These are phyloP conservation scores for Prinsepia uniflora DNA, from an alignment of 306 rosid species.

Conservation along the genomic window DNA sequence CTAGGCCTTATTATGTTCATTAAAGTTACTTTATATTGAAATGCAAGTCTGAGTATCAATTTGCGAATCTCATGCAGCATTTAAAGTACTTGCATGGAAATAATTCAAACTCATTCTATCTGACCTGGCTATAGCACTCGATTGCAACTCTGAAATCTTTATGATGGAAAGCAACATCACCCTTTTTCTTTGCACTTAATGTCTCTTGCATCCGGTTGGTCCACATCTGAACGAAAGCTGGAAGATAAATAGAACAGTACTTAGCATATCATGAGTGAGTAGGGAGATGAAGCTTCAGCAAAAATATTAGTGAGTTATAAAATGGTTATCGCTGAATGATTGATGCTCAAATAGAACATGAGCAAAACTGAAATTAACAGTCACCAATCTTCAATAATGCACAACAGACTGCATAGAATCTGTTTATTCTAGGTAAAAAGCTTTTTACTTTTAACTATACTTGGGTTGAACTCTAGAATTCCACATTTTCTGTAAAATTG, in stretches of 20 bases:
- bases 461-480: too few species aligned
- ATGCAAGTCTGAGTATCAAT: conserved; percentile 3
- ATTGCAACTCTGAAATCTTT: conserved; percentile 69
- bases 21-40: neutral
- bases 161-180: conserved; percentile 74
- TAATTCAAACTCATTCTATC: conserved; percentile 10
- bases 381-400: neutral
- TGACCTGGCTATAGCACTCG: conserved; percentile 72
- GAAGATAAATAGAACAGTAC: conserved; percentile 13
- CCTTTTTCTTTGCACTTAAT: conserved; percentile 84
- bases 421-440: neutral
- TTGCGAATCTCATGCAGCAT: conserved; percentile 1
- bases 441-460: too few species aligned
- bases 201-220: conserved; percentile 97
- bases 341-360: neutral
- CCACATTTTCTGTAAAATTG: too few species aligned
- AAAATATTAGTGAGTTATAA: neutral
- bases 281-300: neutral
- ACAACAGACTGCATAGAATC: neutral
- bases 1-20: neutral
- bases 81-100: neutral
- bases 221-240: conserved; percentile 99
- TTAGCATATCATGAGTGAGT: conserved; percentile 14
- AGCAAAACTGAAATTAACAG: neutral
- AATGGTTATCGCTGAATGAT: neutral